A percentile compares a stretch with the other conserved stretches of the same genome.
Evolutionary conservation across 1,139 yeast genomes (phyloP).

Genomic region (Nadsonia commutata): DNA sequence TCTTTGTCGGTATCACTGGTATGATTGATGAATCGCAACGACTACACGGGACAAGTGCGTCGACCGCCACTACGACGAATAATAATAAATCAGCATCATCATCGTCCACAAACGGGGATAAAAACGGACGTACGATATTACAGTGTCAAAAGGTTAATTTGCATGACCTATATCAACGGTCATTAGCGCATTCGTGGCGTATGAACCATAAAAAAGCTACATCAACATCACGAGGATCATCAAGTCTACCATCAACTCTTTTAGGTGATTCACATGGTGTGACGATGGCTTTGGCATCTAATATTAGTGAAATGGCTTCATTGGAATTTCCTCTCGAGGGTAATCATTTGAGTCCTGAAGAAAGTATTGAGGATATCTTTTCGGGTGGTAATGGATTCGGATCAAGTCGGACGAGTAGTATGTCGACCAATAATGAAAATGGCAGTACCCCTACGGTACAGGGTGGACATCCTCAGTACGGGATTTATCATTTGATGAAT

Average conservation of each 20-base stretch:
- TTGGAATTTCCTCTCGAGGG: conserved; percentile 15
- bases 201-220: neutral
- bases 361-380: conserved; percentile 62
- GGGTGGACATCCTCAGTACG: too few relatives aligned
- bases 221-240: too few relatives aligned
- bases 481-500: too few relatives aligned
- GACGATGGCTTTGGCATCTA: neutral
- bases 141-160: too few relatives aligned
- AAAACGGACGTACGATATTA: too few relatives aligned
- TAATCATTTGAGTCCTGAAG: conserved; percentile 58
- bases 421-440: conserved; percentile 4
- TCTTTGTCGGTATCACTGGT: conserved; percentile 23
- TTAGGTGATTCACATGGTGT: neutral
- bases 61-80: too few relatives aligned
- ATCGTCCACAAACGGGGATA: too few relatives aligned
- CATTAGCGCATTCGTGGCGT: conserved; percentile 1
- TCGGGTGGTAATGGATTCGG: conserved; percentile 53
- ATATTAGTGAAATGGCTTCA: neutral
- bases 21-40: conserved; percentile 21
- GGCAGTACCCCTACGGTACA: too few relatives aligned
- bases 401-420: conserved; percentile 2
- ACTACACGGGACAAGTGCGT: too few relatives aligned
- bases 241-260: neutral
- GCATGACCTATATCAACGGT: conserved; percentile 2
- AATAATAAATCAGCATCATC: too few relatives aligned